Base-by-base conservation (phyloP, 768 basidiomycete genomes). In the Boletus reticuloceps region DNA sequence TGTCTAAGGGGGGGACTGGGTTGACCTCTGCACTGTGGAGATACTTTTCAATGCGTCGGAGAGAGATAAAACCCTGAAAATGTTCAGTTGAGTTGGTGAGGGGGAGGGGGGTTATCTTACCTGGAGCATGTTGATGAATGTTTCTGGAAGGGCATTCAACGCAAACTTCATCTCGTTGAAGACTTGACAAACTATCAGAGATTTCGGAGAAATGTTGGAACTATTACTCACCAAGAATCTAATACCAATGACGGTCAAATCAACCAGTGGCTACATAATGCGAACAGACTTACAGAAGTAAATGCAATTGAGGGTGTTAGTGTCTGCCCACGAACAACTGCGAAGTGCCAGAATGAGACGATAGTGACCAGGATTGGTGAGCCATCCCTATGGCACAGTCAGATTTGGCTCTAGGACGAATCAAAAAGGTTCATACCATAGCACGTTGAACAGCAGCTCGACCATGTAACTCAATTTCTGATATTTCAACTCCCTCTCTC, bases 1-100 rank as follows among this genome's bases (percentile, higher is more conserved):
- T 69, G 20, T 76, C 69, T 9, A 89, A 69, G 4, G 85, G 84
- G 5, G 77, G 79, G 12, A 90, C 84, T 1, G 77, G 69, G 1
- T 78, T 68, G 16, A 97, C 84, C 71, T 98, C 94, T 2, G 82
- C 80, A 10, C 82, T 79, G 46, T 82, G 74, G 25, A 97, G 80
- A 69, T 95, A 97, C 63, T 91, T 94, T 67, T 95, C 93, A 56
- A 97, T 94, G 48, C 94, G 90, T 17, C 89, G 85, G 47, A 94
- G 75, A 12, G 92, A 94, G 16, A 97, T 91, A 44, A 90, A 77
- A 51, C 85, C 82, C 87, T 88, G 43, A 39, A 54, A 31, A 47
- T 19, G 32, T 39, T 50, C 17, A 44, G 47, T 39, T 17, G 19
- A 37, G n/a, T 10, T 39, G 9, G 17, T 19, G 9, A 7, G n/a